Evolutionary conservation across 768 basidiomycete species (phyloP).

Genomic region (Tulasnella sp.): DNA sequence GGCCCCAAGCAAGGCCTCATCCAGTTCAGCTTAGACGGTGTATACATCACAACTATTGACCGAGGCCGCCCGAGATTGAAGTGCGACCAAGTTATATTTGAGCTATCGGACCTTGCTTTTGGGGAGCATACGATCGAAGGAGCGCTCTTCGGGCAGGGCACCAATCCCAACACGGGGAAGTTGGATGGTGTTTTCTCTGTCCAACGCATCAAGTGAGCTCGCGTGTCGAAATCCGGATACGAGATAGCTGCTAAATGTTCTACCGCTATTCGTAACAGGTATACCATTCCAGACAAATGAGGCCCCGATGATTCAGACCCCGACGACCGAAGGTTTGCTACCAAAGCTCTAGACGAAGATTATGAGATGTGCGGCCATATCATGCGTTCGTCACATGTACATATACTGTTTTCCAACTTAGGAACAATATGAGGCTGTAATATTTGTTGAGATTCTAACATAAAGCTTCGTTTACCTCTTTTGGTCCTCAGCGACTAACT

Average conservation of each 20-base stretch:
- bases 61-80: background rate
- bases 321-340: too few relatives aligned
- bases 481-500: too few relatives aligned
- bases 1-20: slow-evolving; percentile 15
- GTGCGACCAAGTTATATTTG: slow-evolving; percentile 10
- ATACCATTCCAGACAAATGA: background rate
- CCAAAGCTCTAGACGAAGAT: too few relatives aligned
- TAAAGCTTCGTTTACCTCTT: background rate
- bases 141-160: background rate
- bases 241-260: background rate
- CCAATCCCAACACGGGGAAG: background rate
- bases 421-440: too few relatives aligned
- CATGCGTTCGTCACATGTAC: too few relatives aligned
- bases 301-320: too few relatives aligned
- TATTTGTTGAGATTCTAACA: background rate
- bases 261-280: background rate
- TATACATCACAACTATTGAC: background rate
- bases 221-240: background rate
- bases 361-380: too few relatives aligned
- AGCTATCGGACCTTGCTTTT: background rate
- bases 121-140: background rate
- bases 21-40: background rate
- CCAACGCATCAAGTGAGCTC: background rate
- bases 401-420: too few relatives aligned
- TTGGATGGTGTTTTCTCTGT: background rate